Conservation (phyloP, 1,139 yeast species). For the Yamadazyma friedrichii region DNA sequence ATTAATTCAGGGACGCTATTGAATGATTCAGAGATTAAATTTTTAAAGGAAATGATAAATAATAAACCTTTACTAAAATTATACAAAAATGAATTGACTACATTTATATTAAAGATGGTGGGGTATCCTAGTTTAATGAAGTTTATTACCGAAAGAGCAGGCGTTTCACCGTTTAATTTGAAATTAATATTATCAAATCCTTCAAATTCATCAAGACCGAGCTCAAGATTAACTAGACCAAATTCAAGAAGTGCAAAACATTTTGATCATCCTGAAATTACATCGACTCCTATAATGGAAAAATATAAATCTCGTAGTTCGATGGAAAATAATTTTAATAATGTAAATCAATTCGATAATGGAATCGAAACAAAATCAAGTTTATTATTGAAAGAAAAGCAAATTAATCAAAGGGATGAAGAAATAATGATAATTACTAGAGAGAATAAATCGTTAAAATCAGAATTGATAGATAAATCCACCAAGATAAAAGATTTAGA, state of each 20-base stretch:
- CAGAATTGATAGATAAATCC: constrained; percentile 11
- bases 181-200: constrained; percentile 7
- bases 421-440: constrained; percentile 11
- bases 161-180: constrained; percentile 16
- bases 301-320: not conserved
- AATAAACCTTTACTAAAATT: constrained; percentile 29
- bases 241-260: not conserved
- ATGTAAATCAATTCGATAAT: not conserved
- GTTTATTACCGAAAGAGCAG: constrained; percentile 26
- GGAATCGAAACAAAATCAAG: not conserved
- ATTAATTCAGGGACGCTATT: constrained; percentile 21
- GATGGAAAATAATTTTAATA: not conserved
- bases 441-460: constrained; percentile 15
- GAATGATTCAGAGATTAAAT: constrained; percentile 23
- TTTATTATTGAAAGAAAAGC: constrained; percentile 14
- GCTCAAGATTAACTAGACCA: constrained; percentile 1
- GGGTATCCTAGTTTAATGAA: constrained; percentile 21
- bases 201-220: constrained; percentile 1
- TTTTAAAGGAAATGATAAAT: constrained; percentile 26
- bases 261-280: not conserved
- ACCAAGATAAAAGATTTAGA: constrained; percentile 19
- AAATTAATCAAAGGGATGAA: constrained; percentile 17
- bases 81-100: constrained; percentile 25
- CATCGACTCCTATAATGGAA: constrained; percentile 9
- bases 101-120: constrained; percentile 31